Base-by-base conservation (phyloP, 1,284 basidiomycete genomes). In the Erythrobasidium hasegawianum region DNA sequence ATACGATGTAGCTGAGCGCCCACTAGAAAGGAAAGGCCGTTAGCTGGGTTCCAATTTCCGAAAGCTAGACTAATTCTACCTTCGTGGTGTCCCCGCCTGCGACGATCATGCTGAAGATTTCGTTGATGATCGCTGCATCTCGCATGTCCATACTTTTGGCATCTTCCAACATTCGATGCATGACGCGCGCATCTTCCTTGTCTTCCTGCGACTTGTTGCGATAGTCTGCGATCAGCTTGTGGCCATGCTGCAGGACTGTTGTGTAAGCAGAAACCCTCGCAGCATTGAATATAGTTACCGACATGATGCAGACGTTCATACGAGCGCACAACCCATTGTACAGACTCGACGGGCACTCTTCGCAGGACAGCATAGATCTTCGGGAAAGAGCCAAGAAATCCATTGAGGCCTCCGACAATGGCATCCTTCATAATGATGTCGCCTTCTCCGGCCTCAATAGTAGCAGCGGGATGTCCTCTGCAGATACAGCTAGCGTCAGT, bases 401-500 rank as follows among this genome's bases (percentile, higher is more conserved):
- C 59, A 27, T 56, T 58, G 18, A 61, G 29, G 26, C 45, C 53
- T 2, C 59, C 59, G 22, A 55, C 29, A 14, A 47, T 43, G 8
- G 50, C 22, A n/a, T 53, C 53, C 59, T 61, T 11, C 39, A 54
- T 29, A 8, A 47, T 24, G 57, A 40, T 24, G 29, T 59, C 57
- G 33, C 22, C 33, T n/a, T 59, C 43, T 45, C 57, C 57, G 7
- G 57, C 57, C 29, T 59, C 57, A 13, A 59, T 49, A 22, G 57
- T 59, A 10, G 45, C 16, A 4, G 33, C 40, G 11, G 27, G 33
- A 20, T 59, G 57, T 14, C 57, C 57, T 7, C 57, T 59, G 24
- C 18, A 27, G 27, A n/a, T 9, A 1, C 40, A 5, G 33, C 5
- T 11, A 33, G 11, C 4, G 33, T 33, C 33, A 33, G 33, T 5